phyloP scores from a whole-genome alignment of 345 rosid species.

The Populus ilicifolia region DNA sequence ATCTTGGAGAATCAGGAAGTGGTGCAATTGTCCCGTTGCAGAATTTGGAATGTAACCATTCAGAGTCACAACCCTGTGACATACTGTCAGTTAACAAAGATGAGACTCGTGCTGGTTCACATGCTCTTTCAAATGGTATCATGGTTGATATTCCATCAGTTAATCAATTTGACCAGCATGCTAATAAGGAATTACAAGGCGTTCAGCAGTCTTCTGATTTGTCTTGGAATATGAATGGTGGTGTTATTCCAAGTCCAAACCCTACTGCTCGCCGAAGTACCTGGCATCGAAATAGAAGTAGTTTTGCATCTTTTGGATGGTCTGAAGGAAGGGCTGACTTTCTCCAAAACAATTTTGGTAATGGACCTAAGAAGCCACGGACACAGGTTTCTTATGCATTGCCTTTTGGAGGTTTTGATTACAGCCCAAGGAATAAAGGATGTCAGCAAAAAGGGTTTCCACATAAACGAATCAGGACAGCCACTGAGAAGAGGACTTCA shows the following conservation, averaged over 20 bases:
- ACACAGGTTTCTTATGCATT: constrained; percentile 83
- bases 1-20: constrained; percentile 30
- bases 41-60: constrained; percentile 26
- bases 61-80: constrained; percentile 27
- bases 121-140: constrained; percentile 33
- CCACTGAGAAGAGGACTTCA: constrained; percentile 56
- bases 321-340: constrained; percentile 60
- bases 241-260: constrained; percentile 60
- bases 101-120: constrained; percentile 32
- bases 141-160: constrained; percentile 57
- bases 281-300: constrained; percentile 64
- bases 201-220: constrained; percentile 45
- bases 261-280: constrained; percentile 87
- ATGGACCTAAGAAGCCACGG: constrained; percentile 82
- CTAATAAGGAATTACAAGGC: constrained; percentile 25
- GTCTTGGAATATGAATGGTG: constrained; percentile 56
- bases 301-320: constrained; percentile 58
- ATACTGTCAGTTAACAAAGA: constrained; percentile 23
- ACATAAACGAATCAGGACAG: constrained; percentile 74
- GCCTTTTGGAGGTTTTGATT: constrained; percentile 67
- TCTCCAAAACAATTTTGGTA: constrained; percentile 56
- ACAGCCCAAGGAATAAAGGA: constrained; percentile 46
- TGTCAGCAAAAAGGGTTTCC: constrained; percentile 54
- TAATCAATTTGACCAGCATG: constrained; percentile 37
- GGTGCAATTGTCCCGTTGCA: constrained; percentile 21